These are phyloP conservation scores for Myriosclerotinia curreyana DNA, from an alignment of 2,329 filamentous ascomycete genomes.

Conservation along the genomic window DNA sequence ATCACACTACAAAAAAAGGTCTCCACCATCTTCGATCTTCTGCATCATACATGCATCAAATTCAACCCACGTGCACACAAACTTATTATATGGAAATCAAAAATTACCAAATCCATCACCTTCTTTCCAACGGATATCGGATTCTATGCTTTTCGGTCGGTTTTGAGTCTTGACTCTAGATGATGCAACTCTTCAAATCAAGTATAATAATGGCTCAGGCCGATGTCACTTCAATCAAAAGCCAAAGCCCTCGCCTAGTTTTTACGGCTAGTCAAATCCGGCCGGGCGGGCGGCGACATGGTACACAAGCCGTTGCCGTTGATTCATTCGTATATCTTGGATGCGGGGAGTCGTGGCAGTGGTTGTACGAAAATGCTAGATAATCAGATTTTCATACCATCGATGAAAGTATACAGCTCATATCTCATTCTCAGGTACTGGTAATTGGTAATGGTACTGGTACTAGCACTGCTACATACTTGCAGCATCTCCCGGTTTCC, in stretches of 20 bases:
- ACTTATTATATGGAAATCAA: no score
- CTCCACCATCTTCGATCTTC: constrained; percentile 14
- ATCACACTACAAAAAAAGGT: background rate
- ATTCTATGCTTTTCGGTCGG: background rate
- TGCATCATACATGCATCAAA: constrained; percentile 15
- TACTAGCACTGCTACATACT: background rate
- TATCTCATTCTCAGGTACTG: constrained; percentile 1
- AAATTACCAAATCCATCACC: no score
- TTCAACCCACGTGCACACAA: constrained; percentile 11
- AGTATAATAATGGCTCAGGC: background rate
- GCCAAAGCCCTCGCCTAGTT: constrained; percentile 5
- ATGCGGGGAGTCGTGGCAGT: constrained; percentile 16
- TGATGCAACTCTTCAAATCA: background rate
- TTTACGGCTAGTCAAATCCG: background rate
- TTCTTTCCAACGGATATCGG: background rate
- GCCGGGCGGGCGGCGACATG: constrained; percentile 5
- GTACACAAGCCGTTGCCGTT: background rate
- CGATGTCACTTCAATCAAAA: background rate
- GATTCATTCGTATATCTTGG: background rate
- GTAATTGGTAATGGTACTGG: no score
- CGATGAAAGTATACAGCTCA: background rate
- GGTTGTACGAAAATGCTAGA: constrained; percentile 19
- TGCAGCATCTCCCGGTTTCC: constrained; percentile 21
- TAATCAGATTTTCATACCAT: constrained; percentile 11
- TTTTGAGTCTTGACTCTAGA: no score